A percentile compares a stretch with the other conserved stretches of the same genome.
These are phyloP conservation scores for Botryotinia convoluta DNA, from an alignment of 2,329 filamentous ascomycete genomes.

Conservation along the genomic window DNA sequence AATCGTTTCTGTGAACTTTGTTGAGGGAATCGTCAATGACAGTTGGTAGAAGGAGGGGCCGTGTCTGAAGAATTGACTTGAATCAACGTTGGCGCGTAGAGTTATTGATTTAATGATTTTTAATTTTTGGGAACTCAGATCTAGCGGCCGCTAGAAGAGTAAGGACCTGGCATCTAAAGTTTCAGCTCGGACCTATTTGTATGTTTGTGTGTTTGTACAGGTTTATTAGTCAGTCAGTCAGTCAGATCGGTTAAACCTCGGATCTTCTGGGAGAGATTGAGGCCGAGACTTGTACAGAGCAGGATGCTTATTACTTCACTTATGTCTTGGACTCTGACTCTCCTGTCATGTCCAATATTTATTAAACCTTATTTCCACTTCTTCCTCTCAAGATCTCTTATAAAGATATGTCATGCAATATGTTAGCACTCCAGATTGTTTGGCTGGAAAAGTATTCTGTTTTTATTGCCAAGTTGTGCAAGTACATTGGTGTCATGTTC, in stretches of 20 bases:
- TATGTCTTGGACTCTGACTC: too few species aligned
- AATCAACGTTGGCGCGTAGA: neutral
- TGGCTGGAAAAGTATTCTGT: too few species aligned
- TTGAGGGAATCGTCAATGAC: neutral
- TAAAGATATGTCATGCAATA: too few species aligned
- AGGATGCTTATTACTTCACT: too few species aligned
- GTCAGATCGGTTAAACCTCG: neutral
- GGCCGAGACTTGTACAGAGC: neutral
- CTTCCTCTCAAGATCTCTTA: too few species aligned
- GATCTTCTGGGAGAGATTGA: neutral
- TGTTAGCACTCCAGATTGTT: neutral
- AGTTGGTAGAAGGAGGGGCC: neutral
- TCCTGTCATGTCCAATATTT: too few species aligned
- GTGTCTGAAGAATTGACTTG: neutral
- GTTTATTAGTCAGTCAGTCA: too few species aligned
- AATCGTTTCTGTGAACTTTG: neutral
- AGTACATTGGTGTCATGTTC: neutral
- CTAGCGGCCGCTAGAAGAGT: slow-evolving; percentile 8
- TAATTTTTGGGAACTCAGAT: slow-evolving; percentile 7
- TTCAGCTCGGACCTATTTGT: neutral
- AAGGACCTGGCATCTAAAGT: too few species aligned
- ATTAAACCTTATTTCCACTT: too few species aligned
- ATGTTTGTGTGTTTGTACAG: neutral
- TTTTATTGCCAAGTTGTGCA: neutral
- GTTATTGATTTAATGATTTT: neutral